A percentile compares a stretch with the other conserved stretches of the same genome.
phyloP scores from a whole-genome alignment of 2,329 filamentous ascomycete species.

The Amesomyces nigricolor region DNA sequence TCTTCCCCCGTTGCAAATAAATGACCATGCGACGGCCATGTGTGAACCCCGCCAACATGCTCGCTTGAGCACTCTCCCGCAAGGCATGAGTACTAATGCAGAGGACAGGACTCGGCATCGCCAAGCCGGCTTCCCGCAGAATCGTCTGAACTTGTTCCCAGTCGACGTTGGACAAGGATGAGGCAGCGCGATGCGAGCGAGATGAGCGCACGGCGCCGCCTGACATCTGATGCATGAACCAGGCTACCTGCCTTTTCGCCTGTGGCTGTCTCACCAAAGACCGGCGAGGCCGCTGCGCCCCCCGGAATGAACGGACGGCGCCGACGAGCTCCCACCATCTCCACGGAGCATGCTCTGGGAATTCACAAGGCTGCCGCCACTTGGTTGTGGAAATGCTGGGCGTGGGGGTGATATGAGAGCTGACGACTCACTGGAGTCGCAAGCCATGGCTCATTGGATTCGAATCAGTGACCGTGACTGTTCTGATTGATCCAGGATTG shows the following conservation, averaged over 20 bases:
- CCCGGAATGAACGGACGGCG: neutral
- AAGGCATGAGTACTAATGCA: constrained; percentile 8
- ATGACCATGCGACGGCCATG: neutral
- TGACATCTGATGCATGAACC: neutral
- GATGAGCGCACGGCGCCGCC: neutral
- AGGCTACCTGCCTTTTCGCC: neutral
- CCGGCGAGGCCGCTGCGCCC: constrained; percentile 6
- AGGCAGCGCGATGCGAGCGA: neutral
- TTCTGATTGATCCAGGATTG: too few species aligned
- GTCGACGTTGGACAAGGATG: neutral
- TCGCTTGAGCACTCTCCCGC: neutral
- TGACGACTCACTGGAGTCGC: too few species aligned
- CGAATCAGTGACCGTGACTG: too few species aligned
- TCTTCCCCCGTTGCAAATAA: neutral
- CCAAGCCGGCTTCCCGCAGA: constrained; percentile 21
- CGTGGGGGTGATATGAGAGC: constrained; percentile 14
- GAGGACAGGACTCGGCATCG: neutral
- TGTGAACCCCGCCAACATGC: neutral
- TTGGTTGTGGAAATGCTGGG: neutral
- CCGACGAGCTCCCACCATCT: constrained; percentile 2
- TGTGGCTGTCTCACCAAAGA: neutral
- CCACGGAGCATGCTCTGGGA: neutral
- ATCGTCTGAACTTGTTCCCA: constrained; percentile 8
- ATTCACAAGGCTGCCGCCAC: constrained; percentile 5
- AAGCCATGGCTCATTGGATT: too few species aligned